Evolutionary conservation across 306 rosid species (phyloP), one percentile per base, ranked within the genome.

Genomic region (Quercus engelmannii): DNA sequence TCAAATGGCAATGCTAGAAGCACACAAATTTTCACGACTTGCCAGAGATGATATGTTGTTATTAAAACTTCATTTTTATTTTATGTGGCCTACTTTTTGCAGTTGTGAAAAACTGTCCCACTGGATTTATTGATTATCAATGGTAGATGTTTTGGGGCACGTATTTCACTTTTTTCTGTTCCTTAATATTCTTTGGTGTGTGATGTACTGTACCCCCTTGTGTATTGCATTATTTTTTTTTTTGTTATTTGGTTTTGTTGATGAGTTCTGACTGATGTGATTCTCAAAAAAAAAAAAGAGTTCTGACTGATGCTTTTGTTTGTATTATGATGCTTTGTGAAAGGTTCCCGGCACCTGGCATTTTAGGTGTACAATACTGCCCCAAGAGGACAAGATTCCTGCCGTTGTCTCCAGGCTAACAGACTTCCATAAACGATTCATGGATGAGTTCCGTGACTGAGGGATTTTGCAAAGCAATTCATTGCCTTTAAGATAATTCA

Each of bases 301-400:
- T 63, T 82, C 23, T 43, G 51, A 59, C 78, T 23, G 30, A 69
- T 75, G 55, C 12, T 12, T 68, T 74, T 80, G 59, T 75, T 69
- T 78, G 59, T 20, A 17, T 62, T n/a, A 26, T 76, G 58, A 18
- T 57, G 62, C 78, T 43, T 83, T 23, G 55, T 79, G 78, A 81
- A 81, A 94, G 97, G 98, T 89, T 81, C 90, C 97, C 7, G 96
- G 99, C 54, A 96, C 97, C 58, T 96, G 98, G 99, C 99, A 96
- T 82, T 93, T 96, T 61, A 93, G 99, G 78, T 93, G 97, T 87
- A 96, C 99, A 23, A 93, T 96, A 54, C 86, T 96, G 80, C 99
- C 98, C 33, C 94, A 79, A 76, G 99, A 96, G 90, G 99, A 93
- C n/a, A 96, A 92, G 90, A 91, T 96, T 86, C 99, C 98, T 7